A percentile compares a stretch with the other conserved stretches of the same genome.
phyloP scores from a whole-genome alignment of 139 green algal genomes.

The Chlamydomonas sp. region DNA sequence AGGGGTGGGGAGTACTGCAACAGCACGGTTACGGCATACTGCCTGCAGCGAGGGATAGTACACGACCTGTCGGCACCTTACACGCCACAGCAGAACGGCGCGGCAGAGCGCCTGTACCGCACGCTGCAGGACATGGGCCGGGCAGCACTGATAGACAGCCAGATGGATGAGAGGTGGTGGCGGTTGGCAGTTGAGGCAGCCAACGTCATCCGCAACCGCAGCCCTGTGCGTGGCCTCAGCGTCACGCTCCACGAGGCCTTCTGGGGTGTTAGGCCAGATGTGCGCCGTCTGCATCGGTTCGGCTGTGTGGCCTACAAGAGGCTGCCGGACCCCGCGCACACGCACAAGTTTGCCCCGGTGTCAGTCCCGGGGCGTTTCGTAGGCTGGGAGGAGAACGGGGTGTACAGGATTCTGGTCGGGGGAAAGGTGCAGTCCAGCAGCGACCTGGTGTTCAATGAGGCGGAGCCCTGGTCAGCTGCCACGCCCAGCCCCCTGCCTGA shows the following conservation, averaged over 20 bases:
- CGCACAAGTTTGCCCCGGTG: too few relatives aligned
- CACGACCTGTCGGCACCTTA: slow-evolving; percentile 32
- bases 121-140: slow-evolving; percentile 27
- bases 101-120: slow-evolving; percentile 39
- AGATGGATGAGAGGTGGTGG: neutral
- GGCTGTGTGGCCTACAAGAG: too few relatives aligned
- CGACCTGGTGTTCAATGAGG: too few relatives aligned
- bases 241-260: neutral
- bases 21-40: neutral
- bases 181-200: neutral
- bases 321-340: too few relatives aligned
- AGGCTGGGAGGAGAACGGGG: too few relatives aligned
- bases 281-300: too few relatives aligned
- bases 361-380: too few relatives aligned
- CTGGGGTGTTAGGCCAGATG: neutral
- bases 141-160: slow-evolving; percentile 4
- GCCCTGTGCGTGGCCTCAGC: neutral
- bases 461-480: too few relatives aligned
- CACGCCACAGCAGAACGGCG: slow-evolving; percentile 47
- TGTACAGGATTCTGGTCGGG: too few relatives aligned
- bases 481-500: too few relatives aligned
- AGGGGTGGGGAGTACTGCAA: slow-evolving; percentile 21
- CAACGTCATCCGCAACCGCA: neutral
- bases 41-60: slow-evolving; percentile 18
- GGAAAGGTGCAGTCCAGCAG: too few relatives aligned